A percentile compares a stretch with the other conserved stretches of the same genome.
Evolutionary conservation across 2,329 filamentous ascomycete species (phyloP).

Genomic region (Aspergillus cejpii): DNA sequence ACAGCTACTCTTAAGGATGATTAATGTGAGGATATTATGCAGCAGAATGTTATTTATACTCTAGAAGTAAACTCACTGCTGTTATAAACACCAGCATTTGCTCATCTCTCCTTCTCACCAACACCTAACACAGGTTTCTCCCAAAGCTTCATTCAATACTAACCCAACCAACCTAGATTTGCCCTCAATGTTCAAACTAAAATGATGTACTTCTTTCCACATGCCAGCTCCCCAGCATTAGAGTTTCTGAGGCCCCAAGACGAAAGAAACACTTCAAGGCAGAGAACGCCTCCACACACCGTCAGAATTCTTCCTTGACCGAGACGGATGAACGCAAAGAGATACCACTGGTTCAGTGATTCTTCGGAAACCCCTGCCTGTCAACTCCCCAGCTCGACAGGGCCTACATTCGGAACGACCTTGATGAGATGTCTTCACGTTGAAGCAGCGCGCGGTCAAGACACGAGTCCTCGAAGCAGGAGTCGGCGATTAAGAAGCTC

Average conservation of each 20-base stretch:
- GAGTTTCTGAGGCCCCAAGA: not conserved
- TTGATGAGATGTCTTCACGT: not conserved
- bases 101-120: too few species aligned
- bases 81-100: too few species aligned
- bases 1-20: too few species aligned
- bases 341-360: conserved; percentile 4
- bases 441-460: not conserved
- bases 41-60: too few species aligned
- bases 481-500: not conserved
- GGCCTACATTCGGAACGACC: conserved; percentile 3
- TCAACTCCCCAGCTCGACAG: not conserved
- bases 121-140: too few species aligned
- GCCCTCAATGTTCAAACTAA: not conserved
- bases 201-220: not conserved
- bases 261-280: not conserved
- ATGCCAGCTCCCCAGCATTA: not conserved
- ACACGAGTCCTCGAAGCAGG: not conserved
- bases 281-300: not conserved
- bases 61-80: too few species aligned
- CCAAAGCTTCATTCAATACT: too few species aligned
- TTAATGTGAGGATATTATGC: too few species aligned
- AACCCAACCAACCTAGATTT: too few species aligned
- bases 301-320: not conserved
- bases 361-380: conserved; percentile 1
- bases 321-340: not conserved